phyloP scores from a whole-genome alignment of 2,329 filamentous ascomycete genomes.

The Colletotrichum magnum region DNA sequence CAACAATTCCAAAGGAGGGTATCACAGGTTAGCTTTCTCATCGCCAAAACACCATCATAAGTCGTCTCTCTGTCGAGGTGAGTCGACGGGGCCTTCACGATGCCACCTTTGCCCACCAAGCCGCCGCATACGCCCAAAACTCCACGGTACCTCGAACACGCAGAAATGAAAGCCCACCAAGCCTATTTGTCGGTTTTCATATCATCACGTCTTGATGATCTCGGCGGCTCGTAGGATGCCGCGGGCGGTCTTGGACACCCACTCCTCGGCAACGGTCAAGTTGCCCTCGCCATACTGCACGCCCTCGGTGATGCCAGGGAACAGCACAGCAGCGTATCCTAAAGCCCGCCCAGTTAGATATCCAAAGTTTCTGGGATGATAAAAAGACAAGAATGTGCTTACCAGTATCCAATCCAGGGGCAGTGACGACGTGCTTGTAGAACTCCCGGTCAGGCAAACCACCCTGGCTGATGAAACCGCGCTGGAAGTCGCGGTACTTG shows the following conservation, averaged over 20 bases:
- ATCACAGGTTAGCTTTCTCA: not conserved
- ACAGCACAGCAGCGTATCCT: constrained; percentile 57
- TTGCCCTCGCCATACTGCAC: constrained; percentile 67
- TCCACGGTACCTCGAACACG: not conserved
- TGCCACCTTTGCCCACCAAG: not conserved
- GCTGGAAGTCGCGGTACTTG: constrained; percentile 64
- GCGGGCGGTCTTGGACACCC: constrained; percentile 53
- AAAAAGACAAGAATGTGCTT: not conserved
- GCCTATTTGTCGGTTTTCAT: rapidly evolving
- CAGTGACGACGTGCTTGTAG: constrained; percentile 62
- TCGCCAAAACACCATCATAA: not conserved
- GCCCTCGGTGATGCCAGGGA: constrained; percentile 76
- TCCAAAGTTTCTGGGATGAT: not conserved
- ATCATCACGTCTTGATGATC: constrained; percentile 49
- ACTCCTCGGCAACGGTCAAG: constrained; percentile 49
- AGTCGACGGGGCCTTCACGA: not conserved
- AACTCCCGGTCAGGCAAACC: constrained; percentile 61
- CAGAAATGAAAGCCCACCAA: not conserved
- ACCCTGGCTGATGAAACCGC: constrained; percentile 63
- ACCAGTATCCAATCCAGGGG: constrained; percentile 61
- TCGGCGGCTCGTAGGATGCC: constrained; percentile 52
- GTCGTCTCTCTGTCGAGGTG: not conserved
- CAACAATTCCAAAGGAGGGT: not conserved
- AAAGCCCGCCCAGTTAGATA: not conserved
- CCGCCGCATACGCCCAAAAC: constrained; percentile 1